Percentiles rank a stretch among this genome's conserved stretches.
Conservation (phyloP, 768 basidiomycete genomes). For the Boletus insuetus region DNA sequence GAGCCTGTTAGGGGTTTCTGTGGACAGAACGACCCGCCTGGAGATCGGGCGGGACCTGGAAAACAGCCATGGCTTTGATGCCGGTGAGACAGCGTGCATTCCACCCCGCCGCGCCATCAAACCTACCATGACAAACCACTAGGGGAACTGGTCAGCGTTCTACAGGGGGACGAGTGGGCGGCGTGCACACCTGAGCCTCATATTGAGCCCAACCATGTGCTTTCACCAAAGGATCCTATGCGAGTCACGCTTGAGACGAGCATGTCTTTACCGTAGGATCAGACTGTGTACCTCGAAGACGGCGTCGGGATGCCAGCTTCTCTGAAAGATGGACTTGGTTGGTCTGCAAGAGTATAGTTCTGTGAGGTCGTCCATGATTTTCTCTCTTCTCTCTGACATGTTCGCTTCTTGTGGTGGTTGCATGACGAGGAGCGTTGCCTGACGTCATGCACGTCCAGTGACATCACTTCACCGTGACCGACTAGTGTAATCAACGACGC, state of each 20-base stretch:
- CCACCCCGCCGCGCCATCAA: background rate
- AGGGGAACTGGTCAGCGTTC: background rate
- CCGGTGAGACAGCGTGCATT: background rate
- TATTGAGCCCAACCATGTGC: background rate
- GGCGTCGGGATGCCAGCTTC: background rate
- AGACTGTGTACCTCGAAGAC: background rate
- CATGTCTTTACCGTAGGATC: background rate
- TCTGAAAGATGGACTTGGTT: background rate
- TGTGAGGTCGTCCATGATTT: background rate
- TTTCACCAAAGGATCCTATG: background rate
- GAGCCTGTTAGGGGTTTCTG: background rate
- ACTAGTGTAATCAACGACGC: too few relatives aligned
- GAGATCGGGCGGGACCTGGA: slow-evolving; percentile 49
- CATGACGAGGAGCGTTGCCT: background rate
- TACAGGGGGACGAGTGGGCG: background rate
- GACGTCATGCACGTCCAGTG: too few relatives aligned
- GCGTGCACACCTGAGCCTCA: background rate
- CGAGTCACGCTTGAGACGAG: background rate
- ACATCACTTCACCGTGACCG: too few relatives aligned
- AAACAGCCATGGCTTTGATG: slow-evolving; percentile 22
- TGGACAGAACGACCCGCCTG: slow-evolving; percentile 30
- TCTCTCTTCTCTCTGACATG: background rate
- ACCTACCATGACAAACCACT: slow-evolving; percentile 1
- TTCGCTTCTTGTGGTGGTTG: background rate
- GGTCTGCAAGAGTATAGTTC: background rate